Conservation (phyloP, 345 rosid species). For the Lenwebbia sp. region DNA sequence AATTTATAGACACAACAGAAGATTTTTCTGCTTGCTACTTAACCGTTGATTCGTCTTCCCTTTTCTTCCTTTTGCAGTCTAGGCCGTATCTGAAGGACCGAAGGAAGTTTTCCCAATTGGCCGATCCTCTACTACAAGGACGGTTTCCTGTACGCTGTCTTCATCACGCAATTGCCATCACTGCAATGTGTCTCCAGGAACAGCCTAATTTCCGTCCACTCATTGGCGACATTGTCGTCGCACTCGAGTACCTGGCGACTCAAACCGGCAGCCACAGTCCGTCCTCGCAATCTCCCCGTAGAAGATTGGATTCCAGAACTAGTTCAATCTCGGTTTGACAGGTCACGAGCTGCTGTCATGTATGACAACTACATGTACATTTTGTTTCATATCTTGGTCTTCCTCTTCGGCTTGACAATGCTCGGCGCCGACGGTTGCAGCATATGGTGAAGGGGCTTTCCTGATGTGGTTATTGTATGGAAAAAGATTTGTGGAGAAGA, state of each 20-base stretch:
- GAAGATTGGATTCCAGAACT: constrained; percentile 1
- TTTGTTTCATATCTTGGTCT: background rate
- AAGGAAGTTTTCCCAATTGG: constrained; percentile 57
- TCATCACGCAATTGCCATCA: constrained; percentile 78
- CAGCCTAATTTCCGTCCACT: constrained; percentile 85
- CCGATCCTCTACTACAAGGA: constrained; percentile 69
- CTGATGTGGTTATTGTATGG: background rate
- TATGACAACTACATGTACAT: background rate
- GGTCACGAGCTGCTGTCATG: background rate
- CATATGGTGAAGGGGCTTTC: background rate
- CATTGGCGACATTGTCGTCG: constrained; percentile 78
- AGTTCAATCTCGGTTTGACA: constrained; percentile 2
- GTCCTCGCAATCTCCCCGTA: background rate
- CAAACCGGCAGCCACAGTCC: constrained; percentile 13
- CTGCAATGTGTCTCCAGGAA: constrained; percentile 91
- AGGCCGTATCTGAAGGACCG: constrained; percentile 62
- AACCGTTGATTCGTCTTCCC: background rate
- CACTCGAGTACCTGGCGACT: constrained; percentile 61
- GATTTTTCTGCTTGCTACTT: background rate
- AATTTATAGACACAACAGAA: background rate
- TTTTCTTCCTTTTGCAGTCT: constrained; percentile 29
- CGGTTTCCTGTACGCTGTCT: constrained; percentile 63
- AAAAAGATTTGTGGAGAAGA: background rate
- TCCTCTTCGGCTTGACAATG: background rate
- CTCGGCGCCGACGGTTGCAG: background rate